Conservation (phyloP, 2,329 filamentous ascomycete genomes). For the Neurospora sp. region DNA sequence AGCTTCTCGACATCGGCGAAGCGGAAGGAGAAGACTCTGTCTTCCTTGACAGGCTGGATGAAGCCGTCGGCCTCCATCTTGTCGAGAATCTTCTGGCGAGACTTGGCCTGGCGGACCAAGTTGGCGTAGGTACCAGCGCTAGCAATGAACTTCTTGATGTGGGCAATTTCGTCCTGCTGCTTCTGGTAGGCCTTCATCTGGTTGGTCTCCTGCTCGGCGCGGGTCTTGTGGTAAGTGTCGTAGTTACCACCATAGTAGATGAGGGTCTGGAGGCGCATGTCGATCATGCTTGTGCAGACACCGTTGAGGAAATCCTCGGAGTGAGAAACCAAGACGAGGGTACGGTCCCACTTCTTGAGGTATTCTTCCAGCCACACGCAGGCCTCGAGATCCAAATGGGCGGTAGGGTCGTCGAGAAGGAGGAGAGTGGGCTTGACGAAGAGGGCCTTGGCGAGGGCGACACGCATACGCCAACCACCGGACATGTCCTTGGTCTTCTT, state of each 20-base stretch:
- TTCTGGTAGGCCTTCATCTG: conserved; percentile 99
- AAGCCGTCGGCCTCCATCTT: conserved; percentile 99
- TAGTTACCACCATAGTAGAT: conserved; percentile 99
- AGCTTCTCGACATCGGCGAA: conserved; percentile 99
- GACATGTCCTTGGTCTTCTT: conserved; percentile 99
- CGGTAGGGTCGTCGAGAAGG: conserved; percentile 94
- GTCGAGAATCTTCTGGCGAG: conserved; percentile 98
- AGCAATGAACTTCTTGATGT: conserved; percentile 99
- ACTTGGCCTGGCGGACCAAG: conserved; percentile 97
- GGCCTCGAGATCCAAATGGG: conserved; percentile 97
- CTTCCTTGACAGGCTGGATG: conserved; percentile 78
- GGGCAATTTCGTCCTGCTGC: conserved; percentile 96
- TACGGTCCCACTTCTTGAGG: conserved; percentile 98
- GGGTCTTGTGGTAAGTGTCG: conserved; percentile 94
- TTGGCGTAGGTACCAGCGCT: conserved; percentile 99
- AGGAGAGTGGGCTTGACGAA: conserved; percentile 97
- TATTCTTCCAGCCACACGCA: conserved; percentile 99
- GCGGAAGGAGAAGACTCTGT: conserved; percentile 92
- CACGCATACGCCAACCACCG: conserved; percentile 99
- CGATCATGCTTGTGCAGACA: conserved; percentile 96
- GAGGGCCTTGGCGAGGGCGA: conserved; percentile 90
- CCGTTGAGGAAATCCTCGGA: conserved; percentile 99
- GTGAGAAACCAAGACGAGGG: conserved; percentile 92
- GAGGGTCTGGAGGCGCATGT: conserved; percentile 85
- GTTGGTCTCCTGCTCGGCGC: conserved; percentile 89